Evolutionary conservation across 2,329 filamentous ascomycete genomes (phyloP), one percentile per base, ranked within the genome.

Genomic region (Sarocladiaceae sp.): DNA sequence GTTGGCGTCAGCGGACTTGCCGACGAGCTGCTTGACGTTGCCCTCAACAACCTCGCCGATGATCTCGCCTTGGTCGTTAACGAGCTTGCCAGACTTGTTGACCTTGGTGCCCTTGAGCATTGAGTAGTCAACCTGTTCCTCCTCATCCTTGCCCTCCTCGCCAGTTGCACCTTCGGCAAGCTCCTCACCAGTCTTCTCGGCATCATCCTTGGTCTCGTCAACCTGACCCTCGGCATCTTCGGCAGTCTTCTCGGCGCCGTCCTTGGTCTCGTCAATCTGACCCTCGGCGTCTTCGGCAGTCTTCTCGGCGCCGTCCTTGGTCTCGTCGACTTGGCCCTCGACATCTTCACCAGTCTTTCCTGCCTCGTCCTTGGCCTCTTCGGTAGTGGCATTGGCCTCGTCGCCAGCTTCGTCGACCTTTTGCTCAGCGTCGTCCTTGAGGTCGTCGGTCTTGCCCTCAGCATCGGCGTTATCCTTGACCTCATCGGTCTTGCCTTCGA

Each of bases 41-140:
- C 84, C 84, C 51, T 82, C 74, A 26, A 78, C 63, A 11, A 88
- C 68, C 35, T 77, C 78, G 13, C 80, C 84, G 51, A 85, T 64
- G 3, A 77, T 55, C 33, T 73, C 66, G 19, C 73, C 72, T 29
- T 73, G 65, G 9, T 73, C 63, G 47, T 76, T 69, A 42, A 80
- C 70, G 16, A 80, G 67, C 44, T 80, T 79, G 42, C 77, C 77
- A 9, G 64, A 56, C 58, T 81, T 80, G 64, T 80, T 80, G 53
- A 81, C 73, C 49, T 70, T 76, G 59, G 68, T 68, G 46, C 68
- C 70, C 47, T 74, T 70, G 26, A 81, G 68, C 15, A 68, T 53
- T 1, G 70, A 71, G 45, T 69, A 70, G 53, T 78, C 74, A 10
- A 68, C 50, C 37, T 27, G 23, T 3, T 45, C 34, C 18, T 43